Base-by-base conservation (phyloP, 2,329 filamentous ascomycete genomes). In the Penicillium nordicum region DNA sequence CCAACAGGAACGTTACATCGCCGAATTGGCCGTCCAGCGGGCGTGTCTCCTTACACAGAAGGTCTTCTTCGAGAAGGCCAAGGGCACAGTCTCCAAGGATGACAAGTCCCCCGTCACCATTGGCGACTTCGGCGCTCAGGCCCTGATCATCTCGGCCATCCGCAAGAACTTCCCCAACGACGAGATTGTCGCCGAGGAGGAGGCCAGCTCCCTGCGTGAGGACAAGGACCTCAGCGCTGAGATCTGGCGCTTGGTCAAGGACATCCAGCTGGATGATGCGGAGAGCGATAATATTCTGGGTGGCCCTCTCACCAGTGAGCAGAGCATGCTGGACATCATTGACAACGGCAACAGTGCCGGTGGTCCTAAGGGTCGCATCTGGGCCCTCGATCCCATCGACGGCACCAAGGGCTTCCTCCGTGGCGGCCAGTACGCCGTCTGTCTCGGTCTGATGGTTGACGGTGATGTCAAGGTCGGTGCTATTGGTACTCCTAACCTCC, bases 41-140 rank as follows among this genome's bases (percentile, higher is more conserved):
- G 92, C 89, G 27, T 80, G 85, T 23, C 80, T 91, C 62, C 82
- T 92, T 56, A 92, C 89, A 50, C 88, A 90, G 74, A 84, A 84
- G 60, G 89, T 92, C 71, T 90, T 89, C 79, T 81, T 92, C 77
- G 89, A 93, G 67, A 94, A 93, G 76, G 88, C 91, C 67, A 97
- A 97, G 79, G 93, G 93, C 66, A 97, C 94, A 44, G 82, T 96
- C 50, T 89, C 88, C 73, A 99, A 99, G 80, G 88, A 90, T 75
- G 94, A 99, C 81, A 91, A 90, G 72, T 96, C 92, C 10, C 94
- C 94, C 63, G 94, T 99, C 68, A 99, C 94, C 18, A 94, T 97
- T 67, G 94, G 93, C 73, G 94, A 99, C 79, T 97, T 96, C 74
- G 94, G 94, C 70, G 95, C 94, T 37, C 94, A 99, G 79, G 92